These are phyloP conservation scores for Moesziomyces parantarcticus DNA, from an alignment of 1,284 basidiomycete genomes.

Conservation along the genomic window DNA sequence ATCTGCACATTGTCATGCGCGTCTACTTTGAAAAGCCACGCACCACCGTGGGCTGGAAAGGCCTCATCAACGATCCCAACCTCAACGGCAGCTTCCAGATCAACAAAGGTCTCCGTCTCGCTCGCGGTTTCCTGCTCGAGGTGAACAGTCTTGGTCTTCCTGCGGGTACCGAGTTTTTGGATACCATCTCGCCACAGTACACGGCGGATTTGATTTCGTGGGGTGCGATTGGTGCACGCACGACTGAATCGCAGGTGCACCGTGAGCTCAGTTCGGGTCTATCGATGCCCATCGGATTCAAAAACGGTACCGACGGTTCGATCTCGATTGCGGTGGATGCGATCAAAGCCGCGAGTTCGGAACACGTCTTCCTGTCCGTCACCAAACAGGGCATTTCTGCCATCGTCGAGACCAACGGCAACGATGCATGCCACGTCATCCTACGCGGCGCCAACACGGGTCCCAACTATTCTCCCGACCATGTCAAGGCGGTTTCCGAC, in stretches of 20 bases:
- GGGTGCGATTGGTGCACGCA: constrained; percentile 85
- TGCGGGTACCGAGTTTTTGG: constrained; percentile 70
- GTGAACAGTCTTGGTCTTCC: constrained; percentile 70
- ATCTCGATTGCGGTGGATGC: constrained; percentile 83
- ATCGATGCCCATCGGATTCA: constrained; percentile 86
- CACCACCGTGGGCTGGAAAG: constrained; percentile 98
- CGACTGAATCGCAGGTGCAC: constrained; percentile 94
- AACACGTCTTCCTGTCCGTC: constrained; percentile 98
- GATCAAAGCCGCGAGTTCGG: constrained; percentile 89
- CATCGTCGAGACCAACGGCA: constrained; percentile 67
- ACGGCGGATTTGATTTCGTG: constrained; percentile 95
- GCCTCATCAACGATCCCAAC: constrained; percentile 91
- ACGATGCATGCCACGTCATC: constrained; percentile 67
- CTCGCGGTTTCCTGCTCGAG: constrained; percentile 82
- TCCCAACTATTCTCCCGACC: constrained; percentile 61
- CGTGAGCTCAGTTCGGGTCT: constrained; percentile 83
- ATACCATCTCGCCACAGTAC: constrained; percentile 90
- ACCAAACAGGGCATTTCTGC: constrained; percentile 80
- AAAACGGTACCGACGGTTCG: constrained; percentile 71
- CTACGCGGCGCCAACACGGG: constrained; percentile 66
- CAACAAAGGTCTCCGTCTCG: constrained; percentile 94
- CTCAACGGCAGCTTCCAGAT: constrained; percentile 87
- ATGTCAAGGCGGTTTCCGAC: constrained; percentile 48
- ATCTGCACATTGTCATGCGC: constrained; percentile 90
- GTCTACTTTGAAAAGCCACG: constrained; percentile 70